phyloP scores from a whole-genome alignment of 225 moss, liverwort and hornwort genomes.

The Sphagnum contortum region DNA sequence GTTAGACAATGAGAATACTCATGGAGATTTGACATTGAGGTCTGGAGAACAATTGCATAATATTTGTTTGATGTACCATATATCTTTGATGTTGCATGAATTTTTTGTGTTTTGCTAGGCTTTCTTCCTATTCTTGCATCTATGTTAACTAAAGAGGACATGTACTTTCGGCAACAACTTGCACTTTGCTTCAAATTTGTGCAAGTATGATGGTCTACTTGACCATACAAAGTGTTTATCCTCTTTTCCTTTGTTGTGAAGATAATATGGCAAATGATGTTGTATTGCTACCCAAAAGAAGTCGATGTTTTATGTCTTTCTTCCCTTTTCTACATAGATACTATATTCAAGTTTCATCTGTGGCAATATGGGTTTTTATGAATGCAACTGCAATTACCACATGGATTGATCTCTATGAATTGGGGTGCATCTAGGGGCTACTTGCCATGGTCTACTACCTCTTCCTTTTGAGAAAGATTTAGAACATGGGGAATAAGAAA shows the following conservation, averaged over 20 bases:
- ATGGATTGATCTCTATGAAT: constrained; percentile 38
- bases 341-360: too few relatives aligned
- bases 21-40: too few relatives aligned
- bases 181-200: constrained; percentile 80
- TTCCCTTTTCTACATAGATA: too few relatives aligned
- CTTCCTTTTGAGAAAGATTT: too few relatives aligned
- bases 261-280: too few relatives aligned
- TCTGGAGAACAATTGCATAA: not conserved
- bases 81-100: not conserved
- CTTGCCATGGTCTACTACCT: constrained; percentile 51
- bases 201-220: constrained; percentile 42
- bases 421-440: constrained; percentile 67
- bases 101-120: constrained; percentile 19
- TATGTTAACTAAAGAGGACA: constrained; percentile 67
- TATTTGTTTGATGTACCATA: not conserved
- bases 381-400: constrained; percentile 34
- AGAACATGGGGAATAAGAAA: too few relatives aligned
- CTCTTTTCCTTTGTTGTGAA: too few relatives aligned
- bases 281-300: too few relatives aligned
- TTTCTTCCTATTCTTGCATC: constrained; percentile 71
- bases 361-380: too few relatives aligned
- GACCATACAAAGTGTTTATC: constrained; percentile 3
- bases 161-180: constrained; percentile 69
- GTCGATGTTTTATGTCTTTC: too few relatives aligned
- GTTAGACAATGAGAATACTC: too few relatives aligned